Conservation (phyloP, 2,329 filamentous ascomycete genomes). For the Didymella sp. region DNA sequence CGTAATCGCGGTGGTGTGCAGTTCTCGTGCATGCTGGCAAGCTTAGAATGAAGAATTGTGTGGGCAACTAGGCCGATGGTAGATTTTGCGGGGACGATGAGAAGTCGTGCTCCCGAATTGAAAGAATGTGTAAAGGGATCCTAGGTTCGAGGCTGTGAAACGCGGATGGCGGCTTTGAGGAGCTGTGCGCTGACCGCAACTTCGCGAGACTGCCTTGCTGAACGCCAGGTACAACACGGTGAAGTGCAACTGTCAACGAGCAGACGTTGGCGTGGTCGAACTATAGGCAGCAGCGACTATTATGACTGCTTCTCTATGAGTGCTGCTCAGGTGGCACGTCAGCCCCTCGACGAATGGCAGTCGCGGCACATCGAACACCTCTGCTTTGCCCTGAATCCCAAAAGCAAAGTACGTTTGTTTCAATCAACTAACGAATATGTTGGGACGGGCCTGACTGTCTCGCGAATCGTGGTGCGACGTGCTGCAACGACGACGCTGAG, state of each 20-base stretch:
- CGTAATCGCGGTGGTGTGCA: neutral
- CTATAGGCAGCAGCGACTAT: constrained; percentile 1
- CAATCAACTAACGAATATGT: neutral
- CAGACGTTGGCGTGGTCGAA: neutral
- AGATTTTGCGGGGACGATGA: neutral
- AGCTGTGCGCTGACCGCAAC: constrained; percentile 31
- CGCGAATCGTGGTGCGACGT: neutral
- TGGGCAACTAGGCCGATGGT: neutral
- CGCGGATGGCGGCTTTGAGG: constrained; percentile 11
- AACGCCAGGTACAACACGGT: constrained; percentile 15
- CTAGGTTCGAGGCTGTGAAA: constrained; percentile 7
- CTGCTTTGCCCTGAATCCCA: neutral
- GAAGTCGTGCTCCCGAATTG: neutral
- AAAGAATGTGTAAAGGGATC: constrained; percentile 1
- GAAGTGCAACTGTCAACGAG: neutral
- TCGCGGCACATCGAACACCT: neutral
- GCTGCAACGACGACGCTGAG: neutral
- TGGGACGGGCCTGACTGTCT: neutral
- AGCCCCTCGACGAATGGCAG: neutral
- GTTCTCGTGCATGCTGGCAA: constrained; percentile 6
- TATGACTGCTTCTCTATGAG: neutral
- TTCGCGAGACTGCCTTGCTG: constrained; percentile 38
- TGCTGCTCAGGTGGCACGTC: neutral
- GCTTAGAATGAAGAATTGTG: neutral
- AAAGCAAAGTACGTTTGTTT: neutral